phyloP scores from a whole-genome alignment of 2,329 filamentous ascomycete genomes.

The Fusarium sp. region DNA sequence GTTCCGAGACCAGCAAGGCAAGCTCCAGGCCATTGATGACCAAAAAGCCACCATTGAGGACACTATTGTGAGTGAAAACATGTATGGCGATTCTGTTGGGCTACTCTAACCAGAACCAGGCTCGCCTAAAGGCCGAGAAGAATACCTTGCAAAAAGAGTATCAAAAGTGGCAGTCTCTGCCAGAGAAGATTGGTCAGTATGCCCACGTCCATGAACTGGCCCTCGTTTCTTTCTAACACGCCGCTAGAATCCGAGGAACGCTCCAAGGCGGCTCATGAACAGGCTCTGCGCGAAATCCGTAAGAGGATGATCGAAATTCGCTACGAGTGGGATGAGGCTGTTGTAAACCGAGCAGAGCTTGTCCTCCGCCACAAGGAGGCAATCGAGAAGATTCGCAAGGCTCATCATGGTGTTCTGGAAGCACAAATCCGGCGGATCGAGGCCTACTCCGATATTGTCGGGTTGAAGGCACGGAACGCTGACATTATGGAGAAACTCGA shows the following conservation, averaged over 20 bases:
- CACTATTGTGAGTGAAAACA: slow-evolving; percentile 50
- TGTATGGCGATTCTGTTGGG: not conserved
- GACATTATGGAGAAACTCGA: slow-evolving; percentile 68
- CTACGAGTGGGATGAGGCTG: slow-evolving; percentile 65
- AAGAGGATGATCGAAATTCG: slow-evolving; percentile 61
- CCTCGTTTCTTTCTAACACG: not conserved
- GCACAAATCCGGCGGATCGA: slow-evolving; percentile 80
- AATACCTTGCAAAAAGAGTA: slow-evolving; percentile 73
- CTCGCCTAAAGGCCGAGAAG: slow-evolving; percentile 71
- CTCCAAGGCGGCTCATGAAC: slow-evolving; percentile 46
- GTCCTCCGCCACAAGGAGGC: slow-evolving; percentile 66
- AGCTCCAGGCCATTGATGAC: slow-evolving; percentile 56
- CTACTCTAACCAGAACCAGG: slow-evolving; percentile 51
- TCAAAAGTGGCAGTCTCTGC: slow-evolving; percentile 74
- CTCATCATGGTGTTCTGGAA: slow-evolving; percentile 75
- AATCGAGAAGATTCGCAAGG: slow-evolving; percentile 70
- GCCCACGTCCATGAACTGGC: not conserved
- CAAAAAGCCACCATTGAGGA: slow-evolving; percentile 56
- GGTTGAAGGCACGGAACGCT: slow-evolving; percentile 74
- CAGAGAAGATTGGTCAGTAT: slow-evolving; percentile 75
- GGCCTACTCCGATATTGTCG: slow-evolving; percentile 81
- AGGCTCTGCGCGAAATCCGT: slow-evolving; percentile 49
- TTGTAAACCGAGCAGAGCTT: slow-evolving; percentile 67
- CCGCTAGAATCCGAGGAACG: slow-evolving; percentile 52
- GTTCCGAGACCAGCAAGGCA: slow-evolving; percentile 50